Conservation (phyloP, 805 yeast species). For the Cyberlindnera galapagoensis region DNA sequence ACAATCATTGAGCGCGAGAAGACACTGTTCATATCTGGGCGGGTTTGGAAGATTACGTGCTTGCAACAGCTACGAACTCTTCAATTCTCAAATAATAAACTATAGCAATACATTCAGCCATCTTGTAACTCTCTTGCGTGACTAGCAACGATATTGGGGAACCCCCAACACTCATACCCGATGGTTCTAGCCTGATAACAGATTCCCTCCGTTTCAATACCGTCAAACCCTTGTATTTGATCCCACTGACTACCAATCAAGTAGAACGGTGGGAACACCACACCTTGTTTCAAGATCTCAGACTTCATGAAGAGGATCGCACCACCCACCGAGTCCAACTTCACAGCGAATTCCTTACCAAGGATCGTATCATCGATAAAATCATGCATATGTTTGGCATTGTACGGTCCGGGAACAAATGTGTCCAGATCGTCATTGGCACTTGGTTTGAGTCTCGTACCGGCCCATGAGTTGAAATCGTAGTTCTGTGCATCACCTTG, state of each 20-base stretch:
- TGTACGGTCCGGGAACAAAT: conserved; percentile 23
- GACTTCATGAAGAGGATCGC: conserved; percentile 41
- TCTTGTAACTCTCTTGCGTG: conserved; percentile 23
- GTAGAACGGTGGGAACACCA: conserved; percentile 39
- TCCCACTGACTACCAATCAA: conserved; percentile 40
- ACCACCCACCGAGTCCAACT: conserved; percentile 46
- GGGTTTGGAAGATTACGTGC: too few species aligned
- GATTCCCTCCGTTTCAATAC: conserved; percentile 48
- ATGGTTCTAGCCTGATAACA: conserved; percentile 40
- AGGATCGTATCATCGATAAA: conserved; percentile 8
- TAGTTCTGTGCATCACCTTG: conserved; percentile 25
- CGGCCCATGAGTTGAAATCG: conserved; percentile 32
- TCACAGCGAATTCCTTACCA: conserved; percentile 16
- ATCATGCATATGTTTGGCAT: conserved; percentile 19
- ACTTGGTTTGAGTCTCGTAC: conserved; percentile 25
- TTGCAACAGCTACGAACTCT: too few species aligned
- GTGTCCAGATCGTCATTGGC: conserved; percentile 16
- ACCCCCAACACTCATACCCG: conserved; percentile 43
- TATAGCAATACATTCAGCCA: not conserved
- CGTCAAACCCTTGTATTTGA: conserved; percentile 43
- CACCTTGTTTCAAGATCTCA: conserved; percentile 38
- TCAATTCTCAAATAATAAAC: too few species aligned
- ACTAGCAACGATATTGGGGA: conserved; percentile 39
- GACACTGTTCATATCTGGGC: too few species aligned
- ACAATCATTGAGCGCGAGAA: too few species aligned